phyloP scores from a whole-genome alignment of 495 filamentous ascomycete species.

The Glutinoglossum americanum region DNA sequence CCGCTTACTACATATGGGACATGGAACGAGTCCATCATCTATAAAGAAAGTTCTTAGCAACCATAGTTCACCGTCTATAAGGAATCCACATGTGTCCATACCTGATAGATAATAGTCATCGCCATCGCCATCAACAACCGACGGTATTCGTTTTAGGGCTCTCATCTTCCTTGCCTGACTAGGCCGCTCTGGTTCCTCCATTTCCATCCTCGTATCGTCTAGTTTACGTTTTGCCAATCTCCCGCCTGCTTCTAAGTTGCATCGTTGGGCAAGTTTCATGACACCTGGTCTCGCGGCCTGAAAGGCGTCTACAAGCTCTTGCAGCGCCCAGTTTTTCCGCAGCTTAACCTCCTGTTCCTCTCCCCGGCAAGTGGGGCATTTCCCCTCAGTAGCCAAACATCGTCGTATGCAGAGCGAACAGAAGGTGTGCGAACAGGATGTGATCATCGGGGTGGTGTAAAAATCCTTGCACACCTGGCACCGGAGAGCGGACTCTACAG shows the following conservation, averaged over 20 bases:
- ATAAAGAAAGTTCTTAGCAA: conserved; percentile 2
- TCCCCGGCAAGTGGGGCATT: conserved; percentile 66
- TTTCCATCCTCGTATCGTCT: conserved; percentile 24
- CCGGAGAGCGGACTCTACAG: conserved; percentile 68
- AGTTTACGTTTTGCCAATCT: conserved; percentile 27
- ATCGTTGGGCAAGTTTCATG: conserved; percentile 34
- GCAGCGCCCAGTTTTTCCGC: conserved; percentile 58
- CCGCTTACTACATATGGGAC: conserved; percentile 54
- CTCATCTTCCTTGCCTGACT: conserved; percentile 22
- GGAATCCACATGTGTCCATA: not conserved
- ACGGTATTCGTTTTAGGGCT: conserved; percentile 18
- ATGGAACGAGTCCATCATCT: conserved; percentile 59
- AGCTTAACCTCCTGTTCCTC: conserved; percentile 64
- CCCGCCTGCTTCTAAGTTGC: conserved; percentile 15
- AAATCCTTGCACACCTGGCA: conserved; percentile 98
- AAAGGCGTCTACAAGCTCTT: conserved; percentile 72
- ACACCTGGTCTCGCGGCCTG: conserved; percentile 36
- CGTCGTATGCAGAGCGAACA: conserved; percentile 88
- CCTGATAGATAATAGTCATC: conserved; percentile 8
- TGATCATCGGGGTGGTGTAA: conserved; percentile 81
- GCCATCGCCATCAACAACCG: conserved; percentile 8
- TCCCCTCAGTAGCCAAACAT: conserved; percentile 55
- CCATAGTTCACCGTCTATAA: not conserved
- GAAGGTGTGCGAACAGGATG: conserved; percentile 86
- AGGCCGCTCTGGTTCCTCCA: conserved; percentile 15